phyloP scores from a whole-genome alignment of 805 yeast species.

The Nakazawaea ambrosiae region DNA sequence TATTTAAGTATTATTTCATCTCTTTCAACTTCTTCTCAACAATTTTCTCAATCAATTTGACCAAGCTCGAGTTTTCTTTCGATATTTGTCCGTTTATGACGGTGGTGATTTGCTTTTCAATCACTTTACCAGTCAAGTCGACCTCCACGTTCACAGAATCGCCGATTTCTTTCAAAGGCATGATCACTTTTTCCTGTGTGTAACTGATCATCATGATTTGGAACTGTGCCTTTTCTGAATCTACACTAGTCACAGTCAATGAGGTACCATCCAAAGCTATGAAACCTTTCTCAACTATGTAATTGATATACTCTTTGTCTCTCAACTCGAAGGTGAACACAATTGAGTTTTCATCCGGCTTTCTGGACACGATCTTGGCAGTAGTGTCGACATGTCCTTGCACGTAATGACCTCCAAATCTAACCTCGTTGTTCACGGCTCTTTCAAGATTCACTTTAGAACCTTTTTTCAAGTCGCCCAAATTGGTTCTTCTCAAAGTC shows the following conservation, averaged over 20 bases:
- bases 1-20: slow-evolving; percentile 2
- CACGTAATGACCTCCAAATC: slow-evolving; percentile 96
- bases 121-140: slow-evolving; percentile 86
- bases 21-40: slow-evolving; percentile 34
- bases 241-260: slow-evolving; percentile 77
- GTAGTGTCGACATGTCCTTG: slow-evolving; percentile 96
- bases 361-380: slow-evolving; percentile 51
- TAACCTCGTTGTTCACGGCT: slow-evolving; percentile 71
- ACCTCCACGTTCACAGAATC: slow-evolving; percentile 85
- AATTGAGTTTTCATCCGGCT: slow-evolving; percentile 69
- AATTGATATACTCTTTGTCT: slow-evolving; percentile 54
- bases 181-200: slow-evolving; percentile 74
- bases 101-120: slow-evolving; percentile 74
- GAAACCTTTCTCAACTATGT: slow-evolving; percentile 93
- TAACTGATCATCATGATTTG: slow-evolving; percentile 88
- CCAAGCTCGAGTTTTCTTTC: slow-evolving; percentile 42
- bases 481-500: slow-evolving; percentile 73
- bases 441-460: slow-evolving; percentile 80
- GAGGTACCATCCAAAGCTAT: slow-evolving; percentile 91
- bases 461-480: slow-evolving; percentile 55
- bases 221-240: slow-evolving; percentile 50
- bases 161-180: slow-evolving; percentile 60
- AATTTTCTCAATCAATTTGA: slow-evolving; percentile 38
- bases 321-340: slow-evolving; percentile 67
- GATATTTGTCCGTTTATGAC: slow-evolving; percentile 47